These are phyloP conservation scores for Dentipellis sp. DNA, from an alignment of 768 basidiomycete species.

Conservation along the genomic window DNA sequence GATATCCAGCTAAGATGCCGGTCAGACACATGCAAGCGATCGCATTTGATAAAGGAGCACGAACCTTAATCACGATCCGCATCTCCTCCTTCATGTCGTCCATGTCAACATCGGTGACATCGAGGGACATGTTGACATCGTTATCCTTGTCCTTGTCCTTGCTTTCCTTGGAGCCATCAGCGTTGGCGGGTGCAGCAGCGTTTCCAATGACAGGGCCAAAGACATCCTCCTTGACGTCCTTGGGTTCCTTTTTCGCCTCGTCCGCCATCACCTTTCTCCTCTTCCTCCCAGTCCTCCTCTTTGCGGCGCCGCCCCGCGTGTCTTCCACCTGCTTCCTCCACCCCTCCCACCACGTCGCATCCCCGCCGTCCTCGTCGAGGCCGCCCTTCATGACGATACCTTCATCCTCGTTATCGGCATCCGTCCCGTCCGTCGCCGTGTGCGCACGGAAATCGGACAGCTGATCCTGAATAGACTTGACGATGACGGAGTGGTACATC, in stretches of 20 bases:
- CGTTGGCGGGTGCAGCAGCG: no score
- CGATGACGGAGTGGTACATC: slow-evolving; percentile 56
- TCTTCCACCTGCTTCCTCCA: slow-evolving; percentile 45
- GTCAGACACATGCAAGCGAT: neutral
- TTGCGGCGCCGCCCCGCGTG: slow-evolving; percentile 28
- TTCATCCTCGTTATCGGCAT: slow-evolving; percentile 34
- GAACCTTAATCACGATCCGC: slow-evolving; percentile 85
- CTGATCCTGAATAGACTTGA: slow-evolving; percentile 83
- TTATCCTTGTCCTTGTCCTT: slow-evolving; percentile 25
- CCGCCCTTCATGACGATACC: slow-evolving; percentile 29
- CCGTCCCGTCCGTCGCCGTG: slow-evolving; percentile 33
- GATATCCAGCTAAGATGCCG: slow-evolving; percentile 70
- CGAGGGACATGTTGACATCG: slow-evolving; percentile 25
- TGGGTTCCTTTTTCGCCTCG: slow-evolving; percentile 9
- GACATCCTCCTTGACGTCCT: slow-evolving; percentile 1
- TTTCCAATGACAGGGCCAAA: neutral
- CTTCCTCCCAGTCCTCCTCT: slow-evolving; percentile 11
- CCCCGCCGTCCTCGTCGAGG: slow-evolving; percentile 34
- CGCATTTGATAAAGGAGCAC: slow-evolving; percentile 15
- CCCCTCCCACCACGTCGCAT: slow-evolving; percentile 56
- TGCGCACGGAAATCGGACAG: slow-evolving; percentile 72
- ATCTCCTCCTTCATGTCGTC: slow-evolving; percentile 77
- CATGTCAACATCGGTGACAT: slow-evolving; percentile 53
- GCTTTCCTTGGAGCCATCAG: no score
- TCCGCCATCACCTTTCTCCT: slow-evolving; percentile 14